A percentile compares a stretch with the other conserved stretches of the same genome.
Evolutionary conservation across 208 protist genomes (phyloP).

Genomic region (Blastocrithidia nonstop): DNA sequence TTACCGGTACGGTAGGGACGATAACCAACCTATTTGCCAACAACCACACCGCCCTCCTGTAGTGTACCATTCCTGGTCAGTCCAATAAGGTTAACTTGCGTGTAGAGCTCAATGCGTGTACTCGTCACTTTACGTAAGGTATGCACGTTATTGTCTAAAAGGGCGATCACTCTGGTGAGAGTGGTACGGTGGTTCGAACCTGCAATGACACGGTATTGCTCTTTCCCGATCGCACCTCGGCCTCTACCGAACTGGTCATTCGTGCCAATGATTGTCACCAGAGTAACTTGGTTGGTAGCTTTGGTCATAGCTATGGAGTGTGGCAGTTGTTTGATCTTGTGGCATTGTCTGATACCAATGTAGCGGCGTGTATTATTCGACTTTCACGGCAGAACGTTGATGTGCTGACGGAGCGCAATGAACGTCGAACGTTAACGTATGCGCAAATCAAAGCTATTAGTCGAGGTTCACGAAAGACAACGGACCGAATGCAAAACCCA

Average conservation of each 20-base stretch:
- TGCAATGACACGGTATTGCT: conserved; percentile 54
- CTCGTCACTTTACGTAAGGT: conserved; percentile 71
- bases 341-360: conserved; percentile 34
- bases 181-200: conserved; percentile 76
- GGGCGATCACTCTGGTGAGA: conserved; percentile 64
- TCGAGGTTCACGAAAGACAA: conserved; percentile 32
- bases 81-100: conserved; percentile 42
- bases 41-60: conserved; percentile 45
- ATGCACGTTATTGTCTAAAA: conserved; percentile 72
- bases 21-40: conserved; percentile 66
- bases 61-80: conserved; percentile 36
- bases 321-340: conserved; percentile 79
- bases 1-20: conserved; percentile 49
- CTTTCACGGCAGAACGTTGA: conserved; percentile 48
- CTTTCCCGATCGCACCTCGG: conserved; percentile 49
- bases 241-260: conserved; percentile 47
- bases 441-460: conserved; percentile 50
- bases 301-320: conserved; percentile 42
- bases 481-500: conserved; percentile 57
- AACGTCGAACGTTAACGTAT: conserved; percentile 44
- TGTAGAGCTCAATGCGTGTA: conserved; percentile 63
- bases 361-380: conserved; percentile 60
- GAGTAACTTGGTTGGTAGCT: conserved; percentile 55
- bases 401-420: conserved; percentile 71
- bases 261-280: conserved; percentile 74